Conservation (phyloP, 805 yeast species). For the Komagataella populi region DNA sequence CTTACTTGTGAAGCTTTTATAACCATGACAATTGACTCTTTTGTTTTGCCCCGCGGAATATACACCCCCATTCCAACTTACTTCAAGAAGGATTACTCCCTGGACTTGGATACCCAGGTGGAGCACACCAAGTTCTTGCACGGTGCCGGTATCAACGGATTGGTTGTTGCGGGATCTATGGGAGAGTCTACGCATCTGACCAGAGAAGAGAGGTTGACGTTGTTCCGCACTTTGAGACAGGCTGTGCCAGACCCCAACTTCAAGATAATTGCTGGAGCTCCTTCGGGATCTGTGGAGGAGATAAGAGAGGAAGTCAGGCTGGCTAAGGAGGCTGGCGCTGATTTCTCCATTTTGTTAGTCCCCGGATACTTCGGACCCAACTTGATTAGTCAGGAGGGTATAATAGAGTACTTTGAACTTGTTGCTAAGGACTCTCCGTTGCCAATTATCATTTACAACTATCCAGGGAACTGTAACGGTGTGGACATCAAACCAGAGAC, state of each 20-base stretch:
- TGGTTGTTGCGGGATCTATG: constrained; percentile 37
- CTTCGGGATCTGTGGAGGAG: constrained; percentile 29
- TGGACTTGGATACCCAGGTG: constrained; percentile 31
- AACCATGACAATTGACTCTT: background rate
- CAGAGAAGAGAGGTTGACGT: constrained; percentile 23
- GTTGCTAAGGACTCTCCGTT: constrained; percentile 28
- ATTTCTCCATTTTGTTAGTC: constrained; percentile 25
- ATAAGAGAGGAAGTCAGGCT: constrained; percentile 24
- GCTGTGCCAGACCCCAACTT: constrained; percentile 21
- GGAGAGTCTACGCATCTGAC: constrained; percentile 42
- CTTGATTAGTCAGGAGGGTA: constrained; percentile 27
- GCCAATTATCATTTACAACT: constrained; percentile 31
- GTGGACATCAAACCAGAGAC: constrained; percentile 23
- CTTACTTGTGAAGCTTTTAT: background rate
- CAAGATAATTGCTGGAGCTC: constrained; percentile 34
- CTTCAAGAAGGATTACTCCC: constrained; percentile 27
- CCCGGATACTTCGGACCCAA: constrained; percentile 34
- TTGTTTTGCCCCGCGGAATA: constrained; percentile 18
- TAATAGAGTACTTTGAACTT: constrained; percentile 26
- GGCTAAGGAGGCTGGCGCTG: constrained; percentile 23
- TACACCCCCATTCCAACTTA: constrained; percentile 44
- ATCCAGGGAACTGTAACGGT: constrained; percentile 32
- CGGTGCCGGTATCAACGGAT: constrained; percentile 31
- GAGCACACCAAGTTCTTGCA: constrained; percentile 28
- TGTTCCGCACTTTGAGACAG: constrained; percentile 11